phyloP scores from a whole-genome alignment of 148 eudicot species.

The Limonium bicolor region DNA sequence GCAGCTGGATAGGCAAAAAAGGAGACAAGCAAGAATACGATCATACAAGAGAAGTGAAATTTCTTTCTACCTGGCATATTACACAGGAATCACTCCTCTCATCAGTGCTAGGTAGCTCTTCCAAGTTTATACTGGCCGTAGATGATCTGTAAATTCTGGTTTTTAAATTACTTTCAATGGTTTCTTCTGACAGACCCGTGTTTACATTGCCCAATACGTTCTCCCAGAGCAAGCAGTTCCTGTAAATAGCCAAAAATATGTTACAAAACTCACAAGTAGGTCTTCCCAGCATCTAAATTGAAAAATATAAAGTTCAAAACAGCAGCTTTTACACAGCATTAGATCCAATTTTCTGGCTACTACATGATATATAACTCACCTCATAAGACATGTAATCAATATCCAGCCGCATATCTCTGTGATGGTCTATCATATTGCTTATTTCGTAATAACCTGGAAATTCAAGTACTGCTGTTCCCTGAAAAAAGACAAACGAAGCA shows the following conservation, averaged over 20 bases:
- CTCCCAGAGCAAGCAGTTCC: conserved; percentile 99
- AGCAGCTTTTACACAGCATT: background rate
- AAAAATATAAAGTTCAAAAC: background rate
- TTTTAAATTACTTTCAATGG: conserved; percentile 40
- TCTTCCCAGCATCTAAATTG: background rate
- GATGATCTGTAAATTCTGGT: conserved; percentile 28
- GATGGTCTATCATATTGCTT: conserved; percentile 48
- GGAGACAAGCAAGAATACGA: background rate
- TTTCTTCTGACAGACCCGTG: conserved; percentile 68
- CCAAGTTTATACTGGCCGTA: conserved; percentile 22
- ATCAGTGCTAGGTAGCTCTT: conserved; percentile 32
- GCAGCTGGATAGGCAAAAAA: background rate
- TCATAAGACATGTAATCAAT: conserved; percentile 96
- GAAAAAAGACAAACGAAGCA: conserved; percentile 4
- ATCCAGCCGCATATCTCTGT: conserved; percentile 87
- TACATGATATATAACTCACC: conserved; percentile 24
- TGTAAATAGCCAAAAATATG: conserved; percentile 12
- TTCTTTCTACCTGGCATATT: conserved; percentile 88
- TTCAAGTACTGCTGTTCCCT: conserved; percentile 83
- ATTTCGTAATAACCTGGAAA: conserved; percentile 52
- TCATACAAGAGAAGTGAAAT: background rate
- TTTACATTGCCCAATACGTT: conserved; percentile 67
- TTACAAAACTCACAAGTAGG: background rate
- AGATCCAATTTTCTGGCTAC: background rate
- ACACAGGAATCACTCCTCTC: conserved; percentile 58